phyloP scores from a whole-genome alignment of 2,329 filamentous ascomycete genomes.

The Fusarium sp. region DNA sequence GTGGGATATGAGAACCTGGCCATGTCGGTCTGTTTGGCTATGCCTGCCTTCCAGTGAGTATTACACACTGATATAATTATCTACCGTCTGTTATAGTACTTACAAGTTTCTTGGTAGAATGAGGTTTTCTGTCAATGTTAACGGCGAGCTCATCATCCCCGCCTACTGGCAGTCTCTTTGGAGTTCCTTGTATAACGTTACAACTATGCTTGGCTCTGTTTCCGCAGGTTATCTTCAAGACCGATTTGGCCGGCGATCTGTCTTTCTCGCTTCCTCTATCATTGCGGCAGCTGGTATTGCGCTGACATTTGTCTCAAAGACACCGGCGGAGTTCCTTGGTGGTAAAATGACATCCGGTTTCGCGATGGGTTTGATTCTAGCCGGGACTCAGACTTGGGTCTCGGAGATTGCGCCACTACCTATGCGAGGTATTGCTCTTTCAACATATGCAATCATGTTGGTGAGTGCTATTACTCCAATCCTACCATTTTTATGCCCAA shows the following conservation, averaged over 20 bases:
- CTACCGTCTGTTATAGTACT: background rate
- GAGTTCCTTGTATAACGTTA: slow-evolving; percentile 12
- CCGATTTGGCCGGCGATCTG: slow-evolving; percentile 11
- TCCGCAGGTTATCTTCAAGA: slow-evolving; percentile 12
- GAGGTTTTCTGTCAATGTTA: slow-evolving; percentile 9
- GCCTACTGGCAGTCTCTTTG: slow-evolving; percentile 25
- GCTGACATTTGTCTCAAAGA: slow-evolving; percentile 5
- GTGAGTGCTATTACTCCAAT: background rate
- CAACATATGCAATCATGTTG: slow-evolving; percentile 13
- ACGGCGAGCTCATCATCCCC: slow-evolving; percentile 15
- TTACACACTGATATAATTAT: background rate
- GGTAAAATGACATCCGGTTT: slow-evolving; percentile 12
- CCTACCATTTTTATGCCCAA: too few relatives aligned
- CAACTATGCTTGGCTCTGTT: slow-evolving; percentile 12
- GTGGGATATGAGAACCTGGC: slow-evolving; percentile 20
- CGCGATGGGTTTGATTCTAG: slow-evolving; percentile 13
- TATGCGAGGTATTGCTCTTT: slow-evolving; percentile 18
- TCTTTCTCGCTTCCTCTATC: slow-evolving; percentile 1
- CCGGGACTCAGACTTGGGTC: slow-evolving; percentile 16
- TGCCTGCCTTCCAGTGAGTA: slow-evolving; percentile 21
- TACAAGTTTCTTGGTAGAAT: background rate
- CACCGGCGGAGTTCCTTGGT: slow-evolving; percentile 15
- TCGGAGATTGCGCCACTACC: slow-evolving; percentile 15
- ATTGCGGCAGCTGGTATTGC: slow-evolving; percentile 5
- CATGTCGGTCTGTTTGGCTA: slow-evolving; percentile 15